These are phyloP conservation scores for Moricandia moricandioides DNA, from an alignment of 345 rosid species.

Conservation along the genomic window DNA sequence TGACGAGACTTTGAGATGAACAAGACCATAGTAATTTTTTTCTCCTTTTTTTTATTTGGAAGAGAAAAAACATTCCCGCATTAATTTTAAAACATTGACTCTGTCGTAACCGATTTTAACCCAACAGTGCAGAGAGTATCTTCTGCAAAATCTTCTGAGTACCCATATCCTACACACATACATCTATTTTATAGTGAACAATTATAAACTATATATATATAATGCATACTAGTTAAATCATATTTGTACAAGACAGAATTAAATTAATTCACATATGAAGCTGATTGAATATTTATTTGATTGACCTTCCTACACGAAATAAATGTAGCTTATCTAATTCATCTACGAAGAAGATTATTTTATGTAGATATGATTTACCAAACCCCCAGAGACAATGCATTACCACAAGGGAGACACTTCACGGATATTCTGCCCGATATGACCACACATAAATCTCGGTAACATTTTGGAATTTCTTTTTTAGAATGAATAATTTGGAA, in stretches of 20 bases:
- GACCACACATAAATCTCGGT: slow-evolving; percentile 23
- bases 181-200: too few species aligned
- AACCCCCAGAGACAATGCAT: slow-evolving; percentile 33
- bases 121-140: too few species aligned
- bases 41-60: too few species aligned
- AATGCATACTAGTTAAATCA: background rate
- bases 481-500: background rate
- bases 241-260: background rate
- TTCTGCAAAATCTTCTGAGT: too few species aligned
- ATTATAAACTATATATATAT: too few species aligned
- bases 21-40: too few species aligned
- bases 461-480: background rate
- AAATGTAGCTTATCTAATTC: slow-evolving; percentile 25
- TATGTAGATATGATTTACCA: slow-evolving; percentile 22
- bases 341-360: slow-evolving; percentile 13
- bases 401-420: slow-evolving; percentile 30
- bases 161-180: too few species aligned
- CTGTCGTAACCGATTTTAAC: too few species aligned
- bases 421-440: slow-evolving; percentile 26
- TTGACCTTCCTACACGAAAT: background rate
- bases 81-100: too few species aligned
- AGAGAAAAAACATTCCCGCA: too few species aligned
- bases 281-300: background rate
- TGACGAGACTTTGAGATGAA: too few species aligned
- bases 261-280: background rate